These are phyloP conservation scores for Tephrocybe sp. DNA, from an alignment of 768 basidiomycete species.

Conservation along the genomic window DNA sequence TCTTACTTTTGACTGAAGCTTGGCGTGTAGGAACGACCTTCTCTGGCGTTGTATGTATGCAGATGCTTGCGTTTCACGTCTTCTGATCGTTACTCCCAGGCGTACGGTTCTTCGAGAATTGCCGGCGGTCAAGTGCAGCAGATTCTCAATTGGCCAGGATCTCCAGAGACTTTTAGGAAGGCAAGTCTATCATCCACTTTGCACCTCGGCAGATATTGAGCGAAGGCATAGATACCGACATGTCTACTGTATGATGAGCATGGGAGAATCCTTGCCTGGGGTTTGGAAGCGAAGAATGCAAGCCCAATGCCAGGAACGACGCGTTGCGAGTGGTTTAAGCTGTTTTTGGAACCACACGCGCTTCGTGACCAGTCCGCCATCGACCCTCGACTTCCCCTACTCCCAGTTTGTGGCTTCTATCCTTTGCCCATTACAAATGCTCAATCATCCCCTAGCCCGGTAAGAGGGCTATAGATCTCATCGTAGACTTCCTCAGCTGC, in stretches of 20 bases:
- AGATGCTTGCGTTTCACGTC: neutral
- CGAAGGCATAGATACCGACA: constrained; percentile 58
- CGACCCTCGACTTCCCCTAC: constrained; percentile 75
- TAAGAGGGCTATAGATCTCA: constrained; percentile 76
- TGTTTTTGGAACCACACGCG: constrained; percentile 81
- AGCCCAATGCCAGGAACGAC: constrained; percentile 63
- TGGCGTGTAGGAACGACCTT: constrained; percentile 72
- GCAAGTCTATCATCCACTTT: constrained; percentile 28
- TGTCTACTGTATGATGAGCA: constrained; percentile 79
- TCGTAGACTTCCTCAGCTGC: constrained; percentile 80
- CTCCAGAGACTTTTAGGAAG: constrained; percentile 85
- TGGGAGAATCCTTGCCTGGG: constrained; percentile 81
- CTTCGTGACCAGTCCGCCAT: constrained; percentile 69
- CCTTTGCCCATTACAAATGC: constrained; percentile 9
- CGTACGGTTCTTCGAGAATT: constrained; percentile 85
- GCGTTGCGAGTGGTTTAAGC: constrained; percentile 72
- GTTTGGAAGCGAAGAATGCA: constrained; percentile 83
- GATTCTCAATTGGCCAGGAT: constrained; percentile 84
- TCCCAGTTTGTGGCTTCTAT: constrained; percentile 54
- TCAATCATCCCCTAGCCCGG: constrained; percentile 49
- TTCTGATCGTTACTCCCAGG: constrained; percentile 39
- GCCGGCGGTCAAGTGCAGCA: constrained; percentile 79
- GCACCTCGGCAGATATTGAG: constrained; percentile 1
- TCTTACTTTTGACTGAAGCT: neutral
- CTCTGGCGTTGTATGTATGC: constrained; percentile 73